These are phyloP conservation scores for Coemansia guatemalensis DNA, from an alignment of 192 early-diverging fungal genomes.

Conservation along the genomic window DNA sequence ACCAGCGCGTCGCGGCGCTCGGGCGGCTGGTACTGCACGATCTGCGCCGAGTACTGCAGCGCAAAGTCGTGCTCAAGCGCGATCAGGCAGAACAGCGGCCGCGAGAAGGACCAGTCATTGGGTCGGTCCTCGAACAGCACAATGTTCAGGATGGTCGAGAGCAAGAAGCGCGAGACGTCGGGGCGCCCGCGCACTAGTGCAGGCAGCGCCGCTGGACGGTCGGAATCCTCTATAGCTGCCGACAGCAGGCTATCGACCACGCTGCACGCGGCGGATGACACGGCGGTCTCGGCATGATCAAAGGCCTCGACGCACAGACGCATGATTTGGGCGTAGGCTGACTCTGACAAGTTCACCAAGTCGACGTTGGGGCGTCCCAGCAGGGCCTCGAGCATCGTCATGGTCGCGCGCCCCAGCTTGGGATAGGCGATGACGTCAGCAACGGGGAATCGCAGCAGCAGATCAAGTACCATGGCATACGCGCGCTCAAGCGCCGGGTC, in stretches of 20 bases:
- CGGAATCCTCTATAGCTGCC: constrained; percentile 59
- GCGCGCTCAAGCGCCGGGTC: constrained; percentile 75
- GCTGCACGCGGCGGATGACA: constrained; percentile 65
- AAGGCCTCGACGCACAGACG: constrained; percentile 73
- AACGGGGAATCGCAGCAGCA: constrained; percentile 72
- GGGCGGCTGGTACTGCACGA: constrained; percentile 49
- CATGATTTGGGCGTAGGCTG: constrained; percentile 70
- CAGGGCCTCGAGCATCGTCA: constrained; percentile 69
- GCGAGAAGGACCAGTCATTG: constrained; percentile 81
- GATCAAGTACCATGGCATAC: constrained; percentile 60
- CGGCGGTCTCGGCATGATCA: constrained; percentile 56
- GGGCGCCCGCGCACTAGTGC: constrained; percentile 47
- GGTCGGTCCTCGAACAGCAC: constrained; percentile 78
- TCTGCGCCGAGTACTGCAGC: constrained; percentile 42
- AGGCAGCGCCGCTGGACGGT: constrained; percentile 26
- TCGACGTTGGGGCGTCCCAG: constrained; percentile 64
- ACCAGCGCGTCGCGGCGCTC: constrained; percentile 49
- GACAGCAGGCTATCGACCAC: constrained; percentile 72
- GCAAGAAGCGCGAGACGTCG: constrained; percentile 64
- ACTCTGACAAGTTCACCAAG: constrained; percentile 57
- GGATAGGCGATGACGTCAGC: constrained; percentile 70
- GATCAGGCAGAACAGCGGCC: constrained; percentile 78
- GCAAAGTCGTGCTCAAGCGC: constrained; percentile 67
- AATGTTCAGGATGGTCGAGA: constrained; percentile 67
- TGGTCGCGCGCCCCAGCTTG: constrained; percentile 58